These are phyloP conservation scores for Ophiostoma novo-ulmi DNA, from an alignment of 2,329 filamentous ascomycete species.

Conservation along the genomic window DNA sequence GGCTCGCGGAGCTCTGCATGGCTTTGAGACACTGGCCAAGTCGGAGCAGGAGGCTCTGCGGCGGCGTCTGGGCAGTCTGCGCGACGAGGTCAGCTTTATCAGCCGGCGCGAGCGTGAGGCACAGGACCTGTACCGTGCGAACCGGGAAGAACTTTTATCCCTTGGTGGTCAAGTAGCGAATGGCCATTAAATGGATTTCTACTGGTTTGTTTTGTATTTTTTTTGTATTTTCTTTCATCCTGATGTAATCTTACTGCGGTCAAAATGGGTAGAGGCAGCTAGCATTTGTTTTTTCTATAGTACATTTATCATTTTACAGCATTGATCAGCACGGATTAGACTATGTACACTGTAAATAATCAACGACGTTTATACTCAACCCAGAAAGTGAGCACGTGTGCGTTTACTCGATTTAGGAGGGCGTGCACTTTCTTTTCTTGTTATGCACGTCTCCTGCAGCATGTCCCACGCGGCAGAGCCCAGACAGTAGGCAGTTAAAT, in stretches of 20 bases:
- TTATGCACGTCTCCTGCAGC: slow-evolving; percentile 15
- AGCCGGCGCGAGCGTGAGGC: slow-evolving; percentile 80
- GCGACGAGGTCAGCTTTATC: slow-evolving; percentile 78
- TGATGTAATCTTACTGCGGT: background rate
- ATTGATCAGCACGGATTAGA: background rate
- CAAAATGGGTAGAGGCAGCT: slow-evolving; percentile 2
- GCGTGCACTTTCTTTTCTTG: slow-evolving; percentile 9
- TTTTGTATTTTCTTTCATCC: background rate
- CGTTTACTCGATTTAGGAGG: slow-evolving; percentile 14
- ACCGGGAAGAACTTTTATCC: slow-evolving; percentile 70
- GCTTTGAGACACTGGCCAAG: slow-evolving; percentile 69
- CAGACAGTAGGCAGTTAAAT: background rate
- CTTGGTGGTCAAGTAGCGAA: slow-evolving; percentile 37
- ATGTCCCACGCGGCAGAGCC: background rate
- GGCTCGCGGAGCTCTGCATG: slow-evolving; percentile 64
- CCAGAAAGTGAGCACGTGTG: slow-evolving; percentile 24
- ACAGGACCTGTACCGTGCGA: slow-evolving; percentile 74
- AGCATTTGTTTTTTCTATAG: background rate
- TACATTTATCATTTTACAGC: background rate
- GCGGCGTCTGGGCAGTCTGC: slow-evolving; percentile 65
- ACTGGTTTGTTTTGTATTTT: too few relatives aligned
- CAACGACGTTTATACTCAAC: background rate
- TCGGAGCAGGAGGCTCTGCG: slow-evolving; percentile 73
- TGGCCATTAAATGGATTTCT: slow-evolving; percentile 3
- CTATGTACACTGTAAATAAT: background rate